Evolutionary conservation across 2,329 filamentous ascomycete genomes (phyloP).

Genomic region (Dryadomyces quercus-mongolicae): DNA sequence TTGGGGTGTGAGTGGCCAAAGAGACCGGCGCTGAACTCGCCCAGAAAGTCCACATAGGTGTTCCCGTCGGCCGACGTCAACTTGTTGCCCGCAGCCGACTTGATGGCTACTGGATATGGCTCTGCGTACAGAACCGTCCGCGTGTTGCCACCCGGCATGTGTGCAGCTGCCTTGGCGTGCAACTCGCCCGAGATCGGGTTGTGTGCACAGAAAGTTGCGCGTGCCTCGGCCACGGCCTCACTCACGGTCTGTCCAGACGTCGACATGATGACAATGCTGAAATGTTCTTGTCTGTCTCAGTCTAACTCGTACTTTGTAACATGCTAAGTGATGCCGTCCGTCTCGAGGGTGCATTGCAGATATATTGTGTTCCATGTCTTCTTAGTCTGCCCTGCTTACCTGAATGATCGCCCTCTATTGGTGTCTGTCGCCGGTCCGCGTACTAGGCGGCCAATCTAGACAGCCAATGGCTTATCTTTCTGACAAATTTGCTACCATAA

Average conservation of each 20-base stretch:
- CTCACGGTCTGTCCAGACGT: background rate
- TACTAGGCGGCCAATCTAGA: too few relatives aligned
- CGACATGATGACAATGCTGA: too few relatives aligned
- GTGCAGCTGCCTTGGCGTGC: slow-evolving; percentile 3
- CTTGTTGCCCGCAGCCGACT: slow-evolving; percentile 14
- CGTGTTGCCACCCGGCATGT: slow-evolving; percentile 27
- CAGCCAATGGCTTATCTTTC: too few relatives aligned
- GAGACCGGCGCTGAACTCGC: slow-evolving; percentile 52
- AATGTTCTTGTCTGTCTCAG: too few relatives aligned
- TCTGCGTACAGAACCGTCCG: slow-evolving; percentile 27
- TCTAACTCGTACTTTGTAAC: too few relatives aligned
- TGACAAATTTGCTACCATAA: too few relatives aligned
- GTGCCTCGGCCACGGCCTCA: slow-evolving; percentile 4
- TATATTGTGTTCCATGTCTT: too few relatives aligned
- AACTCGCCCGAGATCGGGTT: slow-evolving; percentile 5
- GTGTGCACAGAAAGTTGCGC: slow-evolving; percentile 5
- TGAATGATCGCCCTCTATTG: too few relatives aligned
- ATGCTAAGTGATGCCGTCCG: background rate
- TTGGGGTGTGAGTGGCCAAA: slow-evolving; percentile 51
- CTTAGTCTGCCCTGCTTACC: too few relatives aligned
- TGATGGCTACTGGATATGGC: slow-evolving; percentile 23
- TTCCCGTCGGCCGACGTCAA: slow-evolving; percentile 19
- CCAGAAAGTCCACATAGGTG: slow-evolving; percentile 45
- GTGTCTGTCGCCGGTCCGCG: too few relatives aligned
- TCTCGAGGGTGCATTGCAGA: background rate